These are phyloP conservation scores for Septoria linicola DNA, from an alignment of 2,329 filamentous ascomycete species.

Conservation along the genomic window DNA sequence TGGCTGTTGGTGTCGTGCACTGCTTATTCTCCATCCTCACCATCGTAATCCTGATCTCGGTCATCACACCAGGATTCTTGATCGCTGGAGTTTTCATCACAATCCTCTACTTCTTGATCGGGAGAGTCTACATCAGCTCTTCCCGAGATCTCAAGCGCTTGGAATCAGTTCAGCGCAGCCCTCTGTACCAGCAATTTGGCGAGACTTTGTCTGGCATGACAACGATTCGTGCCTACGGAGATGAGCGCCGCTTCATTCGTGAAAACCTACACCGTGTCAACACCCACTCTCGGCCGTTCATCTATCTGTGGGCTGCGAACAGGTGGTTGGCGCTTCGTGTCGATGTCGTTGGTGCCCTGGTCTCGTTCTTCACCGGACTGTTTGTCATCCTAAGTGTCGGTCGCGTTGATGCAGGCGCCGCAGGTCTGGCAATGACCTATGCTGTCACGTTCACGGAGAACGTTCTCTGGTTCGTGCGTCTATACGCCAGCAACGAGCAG, in stretches of 20 bases:
- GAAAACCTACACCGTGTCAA: constrained; percentile 90
- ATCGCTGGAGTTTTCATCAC: constrained; percentile 84
- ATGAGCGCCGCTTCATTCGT: constrained; percentile 87
- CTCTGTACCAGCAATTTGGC: constrained; percentile 95
- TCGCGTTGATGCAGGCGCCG: constrained; percentile 82
- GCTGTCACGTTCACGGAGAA: constrained; percentile 97
- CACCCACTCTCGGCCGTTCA: constrained; percentile 86
- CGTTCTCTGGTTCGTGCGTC: constrained; percentile 89
- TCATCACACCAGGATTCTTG: constrained; percentile 87
- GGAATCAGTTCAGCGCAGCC: constrained; percentile 90
- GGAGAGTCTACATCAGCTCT: constrained; percentile 82
- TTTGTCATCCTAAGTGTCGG: constrained; percentile 86
- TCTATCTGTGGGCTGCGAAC: constrained; percentile 95
- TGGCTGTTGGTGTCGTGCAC: constrained; percentile 74
- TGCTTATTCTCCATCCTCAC: constrained; percentile 71
- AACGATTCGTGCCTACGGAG: constrained; percentile 93
- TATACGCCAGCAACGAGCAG: constrained; percentile 94
- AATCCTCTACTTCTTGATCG: constrained; percentile 76
- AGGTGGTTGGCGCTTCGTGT: constrained; percentile 94
- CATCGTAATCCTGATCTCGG: constrained; percentile 81
- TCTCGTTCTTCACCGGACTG: constrained; percentile 88
- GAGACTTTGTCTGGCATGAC: constrained; percentile 93
- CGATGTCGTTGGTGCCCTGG: constrained; percentile 83
- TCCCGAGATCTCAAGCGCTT: constrained; percentile 95
- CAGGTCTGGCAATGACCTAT: constrained; percentile 91